Percentiles rank a stretch among this genome's conserved stretches.
These are phyloP conservation scores for Coniochaeta sp. DNA, from an alignment of 2,329 filamentous ascomycete genomes.

Conservation along the genomic window DNA sequence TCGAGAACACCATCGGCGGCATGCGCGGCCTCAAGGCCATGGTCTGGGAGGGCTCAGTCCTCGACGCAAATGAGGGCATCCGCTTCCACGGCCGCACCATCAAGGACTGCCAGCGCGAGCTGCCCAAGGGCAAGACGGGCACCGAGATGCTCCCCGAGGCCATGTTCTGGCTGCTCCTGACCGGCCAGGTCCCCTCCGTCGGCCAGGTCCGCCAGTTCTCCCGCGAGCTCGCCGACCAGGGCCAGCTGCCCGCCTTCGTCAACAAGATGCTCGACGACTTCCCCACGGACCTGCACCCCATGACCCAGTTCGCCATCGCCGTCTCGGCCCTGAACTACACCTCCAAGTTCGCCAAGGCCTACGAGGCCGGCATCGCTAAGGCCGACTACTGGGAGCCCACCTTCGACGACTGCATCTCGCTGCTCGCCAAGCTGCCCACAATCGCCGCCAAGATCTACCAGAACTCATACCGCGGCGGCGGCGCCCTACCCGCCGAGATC, in stretches of 20 bases:
- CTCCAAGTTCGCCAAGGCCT: constrained; percentile 87
- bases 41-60: constrained; percentile 97
- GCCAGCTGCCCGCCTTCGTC: constrained; percentile 74
- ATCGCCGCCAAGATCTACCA: constrained; percentile 98
- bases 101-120: constrained; percentile 90
- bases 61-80: constrained; percentile 95
- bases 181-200: constrained; percentile 80
- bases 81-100: constrained; percentile 97
- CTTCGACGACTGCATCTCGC: constrained; percentile 88
- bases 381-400: constrained; percentile 98
- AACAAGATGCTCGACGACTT: constrained; percentile 84
- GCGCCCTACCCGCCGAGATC: constrained; percentile 66
- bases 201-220: constrained; percentile 77
- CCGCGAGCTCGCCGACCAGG: constrained; percentile 79
- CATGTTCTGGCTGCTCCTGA: constrained; percentile 99
- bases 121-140: constrained; percentile 86
- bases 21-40: constrained; percentile 98
- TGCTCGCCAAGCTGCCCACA: constrained; percentile 92
- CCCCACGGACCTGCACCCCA: constrained; percentile 85
- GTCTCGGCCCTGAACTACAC: constrained; percentile 95
- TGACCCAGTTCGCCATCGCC: constrained; percentile 95
- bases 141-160: constrained; percentile 97
- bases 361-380: constrained; percentile 86
- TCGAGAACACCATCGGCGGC: constrained; percentile 89
- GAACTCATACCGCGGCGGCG: constrained; percentile 71